A percentile compares a stretch with the other conserved stretches of the same genome.
Conservation (phyloP, 2,329 filamentous ascomycete species). For the Pseudovirgaria hyperparasitica region DNA sequence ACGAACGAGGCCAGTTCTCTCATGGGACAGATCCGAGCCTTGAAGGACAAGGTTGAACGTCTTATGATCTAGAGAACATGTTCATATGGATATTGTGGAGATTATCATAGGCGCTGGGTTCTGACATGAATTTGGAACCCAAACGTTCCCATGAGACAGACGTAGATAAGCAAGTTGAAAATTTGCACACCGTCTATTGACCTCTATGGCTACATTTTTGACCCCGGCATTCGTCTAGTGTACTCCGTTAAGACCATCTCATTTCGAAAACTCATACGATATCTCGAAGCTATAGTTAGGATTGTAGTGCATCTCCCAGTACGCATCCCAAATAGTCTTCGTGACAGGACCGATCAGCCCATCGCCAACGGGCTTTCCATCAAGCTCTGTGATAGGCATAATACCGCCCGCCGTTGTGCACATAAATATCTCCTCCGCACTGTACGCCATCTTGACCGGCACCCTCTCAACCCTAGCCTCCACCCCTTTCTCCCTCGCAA, state of each 20-base stretch:
- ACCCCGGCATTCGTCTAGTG: too few species aligned
- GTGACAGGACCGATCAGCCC: conserved; percentile 35
- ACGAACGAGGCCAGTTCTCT: conserved; percentile 54
- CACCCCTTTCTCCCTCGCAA: conserved; percentile 19
- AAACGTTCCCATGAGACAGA: too few species aligned
- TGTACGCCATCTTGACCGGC: conserved; percentile 28
- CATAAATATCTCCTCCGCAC: conserved; percentile 39
- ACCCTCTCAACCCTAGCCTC: conserved; percentile 29
- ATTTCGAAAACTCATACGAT: conserved; percentile 14
- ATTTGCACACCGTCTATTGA: too few species aligned
- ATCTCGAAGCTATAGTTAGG: conserved; percentile 22
- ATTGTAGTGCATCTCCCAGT: conserved; percentile 38
- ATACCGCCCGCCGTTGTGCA: conserved; percentile 41
- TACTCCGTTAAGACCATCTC: too few species aligned
- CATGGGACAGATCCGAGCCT: conserved; percentile 69
- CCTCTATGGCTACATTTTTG: too few species aligned
- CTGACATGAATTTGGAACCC: too few species aligned
- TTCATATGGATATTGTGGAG: too few species aligned
- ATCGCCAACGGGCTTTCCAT: conserved; percentile 28
- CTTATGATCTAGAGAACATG: conserved; percentile 92
- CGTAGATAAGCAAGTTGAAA: too few species aligned
- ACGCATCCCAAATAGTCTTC: conserved; percentile 36
- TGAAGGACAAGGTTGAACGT: conserved; percentile 93
- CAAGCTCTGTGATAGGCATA: conserved; percentile 38
- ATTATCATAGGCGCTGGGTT: too few species aligned